Evolutionary conservation across 306 rosid genomes (phyloP), one percentile per base, ranked within the genome.

Genomic region (Morella rubra): DNA sequence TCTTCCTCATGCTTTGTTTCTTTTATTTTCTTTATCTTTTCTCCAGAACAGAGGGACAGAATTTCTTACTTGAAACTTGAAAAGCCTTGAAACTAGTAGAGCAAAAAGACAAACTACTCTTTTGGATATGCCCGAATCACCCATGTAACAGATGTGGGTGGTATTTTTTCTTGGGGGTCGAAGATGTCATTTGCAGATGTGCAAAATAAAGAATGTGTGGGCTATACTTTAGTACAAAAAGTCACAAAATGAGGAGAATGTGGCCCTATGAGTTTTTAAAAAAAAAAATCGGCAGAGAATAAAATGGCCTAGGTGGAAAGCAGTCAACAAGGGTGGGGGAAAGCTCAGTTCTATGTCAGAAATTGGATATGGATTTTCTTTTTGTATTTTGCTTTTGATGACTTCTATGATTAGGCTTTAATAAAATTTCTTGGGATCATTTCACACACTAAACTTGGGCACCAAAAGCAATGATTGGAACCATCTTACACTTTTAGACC

Each of bases 391-490:
- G 86, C 91, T 90, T 92, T 91, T 86, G 88, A 83, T 90, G 96
- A 89, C 92, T 92, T 95, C 88, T 81, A 89, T 95, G 97, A 87
- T 89, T 89, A 81, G 83, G 80, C 77, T 70, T 83, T 73, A 79
- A 51, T 76, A 81, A 81, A 61, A 74, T 70, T 74, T 77, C 73
- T 89, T 85, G 92, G 97, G 96, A 95, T 95, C 91, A 88, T 86
- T 86, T 85, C 84, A 64, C 81, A 81, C 84, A 88, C 90, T 81
- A 87, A 2, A 83, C 85, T 81, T 79, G 81, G 81, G 81, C 86
- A 89, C 85, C 88, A 79, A 90, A 88, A 83, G 90, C 84, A 92
- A 90, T 89, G 90, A 94, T 94, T 92, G 92, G 91, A 85, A 84
- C 81, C 85, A 83, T 78, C 86, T 82, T 81, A 50, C 69, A 76